phyloP scores from a whole-genome alignment of 1,284 basidiomycete species.

The Cystobasidium sp. region DNA sequence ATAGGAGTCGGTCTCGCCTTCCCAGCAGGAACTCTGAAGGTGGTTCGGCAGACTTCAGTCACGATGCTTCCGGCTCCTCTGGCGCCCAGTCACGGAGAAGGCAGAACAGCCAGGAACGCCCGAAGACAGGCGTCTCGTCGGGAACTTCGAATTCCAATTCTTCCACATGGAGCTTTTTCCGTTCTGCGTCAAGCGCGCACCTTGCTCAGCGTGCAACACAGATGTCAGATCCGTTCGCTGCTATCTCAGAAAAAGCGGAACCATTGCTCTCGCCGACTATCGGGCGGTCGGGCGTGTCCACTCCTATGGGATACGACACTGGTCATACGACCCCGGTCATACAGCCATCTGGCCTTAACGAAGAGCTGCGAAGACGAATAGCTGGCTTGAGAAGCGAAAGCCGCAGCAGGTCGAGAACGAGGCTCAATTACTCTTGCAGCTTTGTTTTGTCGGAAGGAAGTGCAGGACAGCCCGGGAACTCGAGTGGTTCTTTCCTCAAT shows the following conservation, averaged over 20 bases:
- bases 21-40: conserved; percentile 21
- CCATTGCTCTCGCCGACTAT: conserved; percentile 29
- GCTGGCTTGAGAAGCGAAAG: conserved; percentile 2
- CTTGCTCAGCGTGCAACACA: conserved; percentile 7
- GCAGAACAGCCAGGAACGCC: conserved; percentile 16
- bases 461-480: background rate
- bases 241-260: conserved; percentile 9
- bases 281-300: conserved; percentile 21
- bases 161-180: conserved; percentile 42
- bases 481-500: conserved; percentile 10
- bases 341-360: conserved; percentile 5
- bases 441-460: conserved; percentile 27
- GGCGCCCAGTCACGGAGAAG: conserved; percentile 13
- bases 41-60: conserved; percentile 1
- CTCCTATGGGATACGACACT: conserved; percentile 7
- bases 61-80: conserved; percentile 2
- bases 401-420: background rate
- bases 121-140: conserved; percentile 20
- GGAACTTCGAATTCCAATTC: conserved; percentile 25
- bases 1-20: conserved; percentile 17
- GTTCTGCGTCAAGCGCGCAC: conserved; percentile 28
- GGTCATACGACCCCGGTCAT: conserved; percentile 14
- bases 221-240: conserved; percentile 26
- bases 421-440: conserved; percentile 3
- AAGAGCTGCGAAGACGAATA: conserved; percentile 16